A percentile compares a stretch with the other conserved stretches of the same genome.
These are phyloP conservation scores for Talaromyces albobiverticillius DNA, from an alignment of 2,329 filamentous ascomycete genomes.

Conservation along the genomic window DNA sequence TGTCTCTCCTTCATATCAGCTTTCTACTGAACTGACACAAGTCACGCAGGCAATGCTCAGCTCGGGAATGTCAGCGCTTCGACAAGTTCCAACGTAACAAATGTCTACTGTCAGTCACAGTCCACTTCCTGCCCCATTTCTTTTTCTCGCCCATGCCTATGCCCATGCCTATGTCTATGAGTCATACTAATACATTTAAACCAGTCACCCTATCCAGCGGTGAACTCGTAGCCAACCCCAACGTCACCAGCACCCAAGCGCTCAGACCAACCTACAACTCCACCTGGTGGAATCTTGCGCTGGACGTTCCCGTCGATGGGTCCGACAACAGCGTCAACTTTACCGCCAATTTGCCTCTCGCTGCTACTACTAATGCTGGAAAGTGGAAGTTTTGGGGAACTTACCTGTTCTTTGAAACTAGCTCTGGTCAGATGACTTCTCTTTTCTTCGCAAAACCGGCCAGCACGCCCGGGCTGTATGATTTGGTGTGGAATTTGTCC, in stretches of 20 bases:
- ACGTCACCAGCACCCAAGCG: constrained; percentile 1
- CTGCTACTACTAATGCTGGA: background rate
- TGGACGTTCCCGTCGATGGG: background rate
- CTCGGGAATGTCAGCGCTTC: background rate
- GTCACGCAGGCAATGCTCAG: background rate
- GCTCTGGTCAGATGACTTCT: background rate
- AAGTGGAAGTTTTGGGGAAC: constrained; percentile 2
- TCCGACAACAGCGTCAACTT: background rate
- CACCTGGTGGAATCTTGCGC: background rate
- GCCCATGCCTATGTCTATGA: background rate
- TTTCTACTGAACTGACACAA: background rate
- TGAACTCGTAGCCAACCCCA: constrained; percentile 4
- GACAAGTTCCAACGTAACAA: background rate
- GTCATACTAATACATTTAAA: background rate
- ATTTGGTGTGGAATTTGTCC: constrained; percentile 1
- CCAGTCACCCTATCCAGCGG: background rate
- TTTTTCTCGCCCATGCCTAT: no score
- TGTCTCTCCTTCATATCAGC: background rate
- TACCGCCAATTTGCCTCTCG: background rate
- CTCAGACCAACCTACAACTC: background rate
- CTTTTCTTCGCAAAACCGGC: constrained; percentile 5
- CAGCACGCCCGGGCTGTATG: background rate
- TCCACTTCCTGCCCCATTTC: background rate
- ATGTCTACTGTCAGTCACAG: constrained; percentile 8
- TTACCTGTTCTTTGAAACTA: background rate